Base-by-base conservation (phyloP, 2,329 filamentous ascomycete species). In the Claviceps capensis region DNA sequence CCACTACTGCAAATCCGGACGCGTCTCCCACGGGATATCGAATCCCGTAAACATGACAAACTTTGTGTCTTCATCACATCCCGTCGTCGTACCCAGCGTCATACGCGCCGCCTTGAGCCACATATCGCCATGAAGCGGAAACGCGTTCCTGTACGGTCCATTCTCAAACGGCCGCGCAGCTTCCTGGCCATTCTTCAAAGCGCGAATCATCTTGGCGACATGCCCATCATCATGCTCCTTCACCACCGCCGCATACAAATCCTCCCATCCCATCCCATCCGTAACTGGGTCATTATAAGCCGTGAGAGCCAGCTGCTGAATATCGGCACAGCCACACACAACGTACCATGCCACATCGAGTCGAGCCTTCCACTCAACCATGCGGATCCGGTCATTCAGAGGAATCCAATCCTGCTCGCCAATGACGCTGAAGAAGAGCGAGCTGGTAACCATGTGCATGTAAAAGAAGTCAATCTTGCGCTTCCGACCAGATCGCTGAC, bases 331-430 rank as follows among this genome's bases (percentile, higher is more conserved):
- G 5, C 72, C 70, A 8, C 77, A 69, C 0, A 78, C 79, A 0
- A 78, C 77, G 59, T 88, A 88, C 70, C 82, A 72, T 40, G 73
- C 67, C 3, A 88, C 69, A 61, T 85, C 82, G 49, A 75, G 63
- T 42, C 83, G 74, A 4, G 71, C 78, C 62, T 86, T 87, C 74
- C 76, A 84, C 63, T 85, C 79, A 4, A 88, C 66, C 0, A 88
- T 65, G 2, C 82, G 74, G 19, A 69, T 65, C 57, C 81, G 81
- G 49, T 67, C 61, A 30, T 57, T 62, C 5, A 64, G 17, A 3
- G 44, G 37, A 50, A 69, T 63, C 65, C 66, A 70, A 2, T 48
- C 14, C 54, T 67, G 62, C 9, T 55, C 54, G 22, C 48, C 48
- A 11, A 70, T 52, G 1, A 65, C 59, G 37, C 46, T 61, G 19